These are phyloP conservation scores for Tuber umbilicatum DNA, from an alignment of 495 filamentous ascomycete genomes.

Conservation along the genomic window DNA sequence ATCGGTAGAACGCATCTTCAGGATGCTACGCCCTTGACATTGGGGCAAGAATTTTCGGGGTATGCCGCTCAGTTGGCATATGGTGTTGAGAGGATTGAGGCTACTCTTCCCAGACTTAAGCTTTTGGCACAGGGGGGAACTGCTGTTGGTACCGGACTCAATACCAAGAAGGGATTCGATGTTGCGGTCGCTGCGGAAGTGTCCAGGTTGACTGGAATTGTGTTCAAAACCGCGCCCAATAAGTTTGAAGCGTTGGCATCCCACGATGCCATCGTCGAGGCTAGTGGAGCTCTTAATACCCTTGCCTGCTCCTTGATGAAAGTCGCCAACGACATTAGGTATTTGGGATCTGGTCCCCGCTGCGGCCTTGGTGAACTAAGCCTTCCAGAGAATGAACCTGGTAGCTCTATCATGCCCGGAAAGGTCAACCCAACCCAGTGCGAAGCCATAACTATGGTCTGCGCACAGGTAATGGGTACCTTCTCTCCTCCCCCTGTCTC, in stretches of 20 bases:
- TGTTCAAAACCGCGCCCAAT: constrained; percentile 95
- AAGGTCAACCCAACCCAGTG: constrained; percentile 99
- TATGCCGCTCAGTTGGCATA: constrained; percentile 91
- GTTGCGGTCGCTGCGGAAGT: constrained; percentile 87
- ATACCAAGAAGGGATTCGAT: constrained; percentile 94
- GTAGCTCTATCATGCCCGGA: constrained; percentile 95
- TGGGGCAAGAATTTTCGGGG: constrained; percentile 96
- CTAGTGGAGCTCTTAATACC: constrained; percentile 86
- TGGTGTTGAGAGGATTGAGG: constrained; percentile 81
- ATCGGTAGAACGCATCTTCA: constrained; percentile 97
- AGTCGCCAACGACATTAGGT: constrained; percentile 96
- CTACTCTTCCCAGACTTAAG: constrained; percentile 72
- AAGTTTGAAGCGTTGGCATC: constrained; percentile 98
- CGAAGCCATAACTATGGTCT: constrained; percentile 96
- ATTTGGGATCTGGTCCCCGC: constrained; percentile 89
- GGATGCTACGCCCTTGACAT: constrained; percentile 90
- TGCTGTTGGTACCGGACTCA: constrained; percentile 93
- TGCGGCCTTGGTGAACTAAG: constrained; percentile 90
- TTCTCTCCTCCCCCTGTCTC: background rate
- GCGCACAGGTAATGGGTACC: constrained; percentile 85
- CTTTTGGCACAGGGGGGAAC: constrained; percentile 93
- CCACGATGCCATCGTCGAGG: constrained; percentile 93
- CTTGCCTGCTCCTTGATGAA: constrained; percentile 90
- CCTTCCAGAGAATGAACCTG: constrained; percentile 96
- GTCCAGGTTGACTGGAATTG: constrained; percentile 78